Evolutionary conservation across 1,139 yeast genomes (phyloP), one percentile per base, ranked within the genome.

Genomic region (Blastobotrys ciferrii): DNA sequence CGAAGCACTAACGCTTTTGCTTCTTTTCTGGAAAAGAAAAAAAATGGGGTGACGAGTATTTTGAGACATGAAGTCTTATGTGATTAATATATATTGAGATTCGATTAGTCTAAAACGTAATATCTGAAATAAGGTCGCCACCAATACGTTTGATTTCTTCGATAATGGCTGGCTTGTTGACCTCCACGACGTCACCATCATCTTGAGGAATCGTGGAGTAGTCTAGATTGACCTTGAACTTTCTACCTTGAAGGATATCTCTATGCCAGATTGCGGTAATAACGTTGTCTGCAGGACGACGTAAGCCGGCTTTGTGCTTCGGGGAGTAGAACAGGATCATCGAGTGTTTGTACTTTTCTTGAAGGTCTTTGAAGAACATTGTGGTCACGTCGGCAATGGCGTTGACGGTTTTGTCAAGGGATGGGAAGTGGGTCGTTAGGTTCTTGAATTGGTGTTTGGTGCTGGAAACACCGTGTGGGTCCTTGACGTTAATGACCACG

Each of bases 231-330:
- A 86, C 95, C 62, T 84, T 83, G 70, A 89, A 89, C 68, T 78
- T 81, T 51, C 73, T 72, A 41, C 72, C 71, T 43, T 75, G 69
- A 53, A 76, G 63, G 18, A 78, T 70, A 6, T 77, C 71, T 2
- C 96, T 95, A 50, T 85, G 80, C 71, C 92, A 83, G 47, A 91
- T 71, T 1, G 96, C 98, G 18, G 91, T 79, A 51, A 91, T 77
- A 6, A 84, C 81, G 58, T 49, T 53, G 20, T 47, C 43, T 12
- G 35, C 39, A 12, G 42, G 38, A 3, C 51, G 48, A 3, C 51
- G 43, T 17, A 23, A 19, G 3, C 25, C 17, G 5, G 39, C 4
- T 3, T 12, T 12, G n/a, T 31, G 32, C n/a, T 20, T 20, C 3
- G 45, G 45, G 1, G 40, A 20, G 50, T 59, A 88, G 81, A 70